A percentile compares a stretch with the other conserved stretches of the same genome.
Evolutionary conservation across 495 filamentous ascomycete species (phyloP).

Genomic region (Parmelia sp.): DNA sequence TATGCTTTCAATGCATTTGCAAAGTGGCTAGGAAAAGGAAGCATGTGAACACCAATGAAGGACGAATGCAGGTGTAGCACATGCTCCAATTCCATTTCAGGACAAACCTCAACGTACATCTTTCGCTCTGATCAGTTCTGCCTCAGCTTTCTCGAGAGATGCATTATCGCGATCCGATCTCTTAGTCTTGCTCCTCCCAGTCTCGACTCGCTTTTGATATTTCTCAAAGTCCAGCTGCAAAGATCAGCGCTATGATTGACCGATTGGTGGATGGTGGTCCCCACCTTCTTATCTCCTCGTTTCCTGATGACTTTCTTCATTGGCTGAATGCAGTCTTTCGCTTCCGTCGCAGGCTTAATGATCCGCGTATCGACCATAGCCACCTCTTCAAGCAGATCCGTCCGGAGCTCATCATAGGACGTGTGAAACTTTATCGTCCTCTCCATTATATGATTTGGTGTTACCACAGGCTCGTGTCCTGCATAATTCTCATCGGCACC

Average conservation of each 20-base stretch:
- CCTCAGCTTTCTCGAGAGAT: conserved; percentile 67
- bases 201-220: conserved; percentile 65
- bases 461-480: conserved; percentile 47
- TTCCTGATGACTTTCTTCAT: conserved; percentile 91
- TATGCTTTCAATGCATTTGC: background rate
- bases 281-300: conserved; percentile 76
- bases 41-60: background rate
- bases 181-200: conserved; percentile 61
- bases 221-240: conserved; percentile 72
- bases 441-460: conserved; percentile 56
- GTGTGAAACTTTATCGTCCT: conserved; percentile 61
- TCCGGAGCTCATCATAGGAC: conserved; percentile 66
- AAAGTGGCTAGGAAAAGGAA: no score
- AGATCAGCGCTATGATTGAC: conserved; percentile 23
- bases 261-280: conserved; percentile 2
- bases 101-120: conserved; percentile 44
- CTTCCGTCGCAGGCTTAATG: conserved; percentile 64
- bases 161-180: conserved; percentile 73
- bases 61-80: background rate
- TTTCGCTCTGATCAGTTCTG: conserved; percentile 60
- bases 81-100: background rate
- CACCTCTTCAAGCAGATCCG: conserved; percentile 70
- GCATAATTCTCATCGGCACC: conserved; percentile 52
- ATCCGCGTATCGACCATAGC: conserved; percentile 64
- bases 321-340: conserved; percentile 63